phyloP scores from a whole-genome alignment of 2,329 filamentous ascomycete species.

The Metarhizium anisopliae region DNA sequence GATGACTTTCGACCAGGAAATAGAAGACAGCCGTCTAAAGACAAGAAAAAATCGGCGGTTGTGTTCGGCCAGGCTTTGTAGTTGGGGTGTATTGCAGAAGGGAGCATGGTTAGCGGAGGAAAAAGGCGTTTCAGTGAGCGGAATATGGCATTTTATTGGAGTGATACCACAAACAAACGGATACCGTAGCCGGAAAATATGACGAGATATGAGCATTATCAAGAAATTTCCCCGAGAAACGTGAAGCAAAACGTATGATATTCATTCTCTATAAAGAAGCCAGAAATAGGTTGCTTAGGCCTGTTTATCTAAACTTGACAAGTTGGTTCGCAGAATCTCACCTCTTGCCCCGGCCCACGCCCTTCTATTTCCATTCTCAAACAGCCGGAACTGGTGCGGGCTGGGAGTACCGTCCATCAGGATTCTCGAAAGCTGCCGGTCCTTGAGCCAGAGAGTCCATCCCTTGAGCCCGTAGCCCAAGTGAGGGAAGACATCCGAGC shows the following conservation, averaged over 20 bases:
- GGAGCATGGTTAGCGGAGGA: not conserved
- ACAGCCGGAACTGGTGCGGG: constrained; percentile 31
- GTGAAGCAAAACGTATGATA: too few relatives aligned
- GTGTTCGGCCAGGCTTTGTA: constrained; percentile 4
- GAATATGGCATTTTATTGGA: not conserved
- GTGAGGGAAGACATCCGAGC: constrained; percentile 28
- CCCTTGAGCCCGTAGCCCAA: constrained; percentile 31
- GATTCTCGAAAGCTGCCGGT: constrained; percentile 27
- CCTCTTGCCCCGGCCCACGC: constrained; percentile 29
- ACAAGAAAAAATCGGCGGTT: not conserved
- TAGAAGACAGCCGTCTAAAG: not conserved
- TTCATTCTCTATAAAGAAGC: not conserved
- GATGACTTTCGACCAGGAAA: not conserved
- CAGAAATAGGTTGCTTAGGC: not conserved
- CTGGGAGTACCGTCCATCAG: constrained; percentile 29
- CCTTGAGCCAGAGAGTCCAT: constrained; percentile 32
- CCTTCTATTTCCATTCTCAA: constrained; percentile 28
- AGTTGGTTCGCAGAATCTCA: constrained; percentile 16
- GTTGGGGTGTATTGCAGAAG: not conserved
- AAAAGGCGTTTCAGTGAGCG: not conserved
- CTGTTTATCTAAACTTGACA: not conserved
- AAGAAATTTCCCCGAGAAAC: too few relatives aligned
- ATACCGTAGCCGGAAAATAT: not conserved
- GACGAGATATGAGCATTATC: too few relatives aligned
- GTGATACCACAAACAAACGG: not conserved